These are phyloP conservation scores for Backusella morwellensis DNA, from an alignment of 192 early-diverging fungal species.

Conservation along the genomic window DNA sequence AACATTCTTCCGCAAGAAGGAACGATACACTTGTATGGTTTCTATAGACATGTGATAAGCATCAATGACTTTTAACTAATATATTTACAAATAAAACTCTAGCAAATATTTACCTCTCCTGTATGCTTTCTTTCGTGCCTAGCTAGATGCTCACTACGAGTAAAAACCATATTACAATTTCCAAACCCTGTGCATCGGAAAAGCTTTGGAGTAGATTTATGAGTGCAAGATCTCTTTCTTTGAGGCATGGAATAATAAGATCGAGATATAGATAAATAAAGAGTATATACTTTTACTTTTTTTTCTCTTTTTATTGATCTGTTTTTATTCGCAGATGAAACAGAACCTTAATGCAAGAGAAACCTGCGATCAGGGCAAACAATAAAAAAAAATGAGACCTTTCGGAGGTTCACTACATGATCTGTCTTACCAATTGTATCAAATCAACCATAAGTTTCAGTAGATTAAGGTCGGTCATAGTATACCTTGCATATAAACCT, in stretches of 20 bases:
- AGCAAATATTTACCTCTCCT: not conserved
- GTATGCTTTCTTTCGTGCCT: constrained; percentile 33
- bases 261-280: not conserved
- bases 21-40: constrained; percentile 72
- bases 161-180: constrained; percentile 51
- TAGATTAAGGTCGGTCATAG: not conserved
- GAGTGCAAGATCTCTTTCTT: constrained; percentile 1
- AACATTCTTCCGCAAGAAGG: constrained; percentile 64
- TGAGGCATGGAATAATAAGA: not conserved
- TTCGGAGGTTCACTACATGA: constrained; percentile 2
- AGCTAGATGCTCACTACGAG: constrained; percentile 48
- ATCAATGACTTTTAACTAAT: not conserved
- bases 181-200: constrained; percentile 54
- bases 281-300: not conserved
- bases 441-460: not conserved
- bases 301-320: not conserved
- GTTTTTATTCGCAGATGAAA: constrained; percentile 13
- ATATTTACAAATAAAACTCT: not conserved
- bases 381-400: constrained; percentile 5
- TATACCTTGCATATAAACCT: not conserved
- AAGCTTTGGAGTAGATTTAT: constrained; percentile 13
- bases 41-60: constrained; percentile 30
- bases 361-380: constrained; percentile 3
- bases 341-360: constrained; percentile 2
- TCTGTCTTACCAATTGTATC: not conserved